phyloP scores from a whole-genome alignment of 768 basidiomycete genomes.

The Tulasnella sp. region DNA sequence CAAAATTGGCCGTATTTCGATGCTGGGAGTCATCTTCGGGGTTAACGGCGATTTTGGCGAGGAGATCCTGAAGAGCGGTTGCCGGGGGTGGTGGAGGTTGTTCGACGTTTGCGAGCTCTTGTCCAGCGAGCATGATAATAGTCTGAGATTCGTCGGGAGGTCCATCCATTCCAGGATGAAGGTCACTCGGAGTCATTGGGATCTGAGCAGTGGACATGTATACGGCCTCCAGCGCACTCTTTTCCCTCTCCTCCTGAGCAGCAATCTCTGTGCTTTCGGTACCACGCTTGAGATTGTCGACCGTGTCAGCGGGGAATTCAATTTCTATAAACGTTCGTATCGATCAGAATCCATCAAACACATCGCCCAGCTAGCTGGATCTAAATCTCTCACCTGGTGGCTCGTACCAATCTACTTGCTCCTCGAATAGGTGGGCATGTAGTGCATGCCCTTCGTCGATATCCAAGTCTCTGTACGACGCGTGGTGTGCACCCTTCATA shows the following conservation, averaged over 20 bases:
- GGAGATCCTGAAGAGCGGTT: conserved; percentile 26
- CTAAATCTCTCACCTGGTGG: conserved; percentile 67
- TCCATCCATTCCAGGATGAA: conserved; percentile 51
- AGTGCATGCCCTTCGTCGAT: conserved; percentile 84
- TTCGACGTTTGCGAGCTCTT: conserved; percentile 51
- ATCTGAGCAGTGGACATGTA: conserved; percentile 73
- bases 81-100: conserved; percentile 1
- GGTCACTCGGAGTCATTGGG: conserved; percentile 58
- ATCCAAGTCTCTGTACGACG: conserved; percentile 70
- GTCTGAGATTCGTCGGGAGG: conserved; percentile 70
- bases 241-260: conserved; percentile 76
- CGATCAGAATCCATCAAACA: neutral
- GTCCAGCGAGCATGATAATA: conserved; percentile 69
- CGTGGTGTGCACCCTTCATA: conserved; percentile 66
- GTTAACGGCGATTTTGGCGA: conserved; percentile 33
- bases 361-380: conserved; percentile 27
- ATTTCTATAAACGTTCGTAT: conserved; percentile 49
- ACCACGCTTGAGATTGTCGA: conserved; percentile 60
- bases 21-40: conserved; percentile 12
- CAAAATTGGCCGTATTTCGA: neutral
- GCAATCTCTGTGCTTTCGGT: conserved; percentile 68
- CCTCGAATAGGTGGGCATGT: conserved; percentile 78
- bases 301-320: conserved; percentile 59
- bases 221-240: conserved; percentile 71
- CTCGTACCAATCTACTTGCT: conserved; percentile 84